A percentile compares a stretch with the other conserved stretches of the same genome.
phyloP scores from a whole-genome alignment of 1,284 basidiomycete genomes.

The Apiotrichum akiyoshidainum region DNA sequence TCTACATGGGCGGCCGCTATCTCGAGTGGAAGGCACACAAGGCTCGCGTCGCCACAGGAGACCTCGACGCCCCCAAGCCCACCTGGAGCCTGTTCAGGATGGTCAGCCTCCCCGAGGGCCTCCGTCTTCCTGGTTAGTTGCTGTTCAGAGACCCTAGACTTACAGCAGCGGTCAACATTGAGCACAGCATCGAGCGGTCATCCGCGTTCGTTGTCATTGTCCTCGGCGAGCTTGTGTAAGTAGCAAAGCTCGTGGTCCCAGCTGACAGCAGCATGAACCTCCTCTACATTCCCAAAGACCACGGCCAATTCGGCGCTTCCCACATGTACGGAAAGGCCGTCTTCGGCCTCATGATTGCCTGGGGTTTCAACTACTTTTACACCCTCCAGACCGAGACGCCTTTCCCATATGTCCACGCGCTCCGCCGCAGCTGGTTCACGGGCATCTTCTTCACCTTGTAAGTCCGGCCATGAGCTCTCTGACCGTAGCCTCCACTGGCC shows the following conservation, averaged over 20 bases:
- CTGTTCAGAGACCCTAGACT: neutral
- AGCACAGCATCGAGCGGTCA: slow-evolving; percentile 51
- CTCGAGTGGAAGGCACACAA: neutral
- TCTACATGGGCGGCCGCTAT: slow-evolving; percentile 18
- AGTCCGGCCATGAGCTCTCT: slow-evolving; percentile 4
- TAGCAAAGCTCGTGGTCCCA: neutral
- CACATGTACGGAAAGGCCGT: slow-evolving; percentile 45
- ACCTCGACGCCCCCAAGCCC: slow-evolving; percentile 1
- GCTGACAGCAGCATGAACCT: slow-evolving; percentile 8
- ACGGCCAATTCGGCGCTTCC: slow-evolving; percentile 25
- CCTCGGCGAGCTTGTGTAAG: slow-evolving; percentile 4
- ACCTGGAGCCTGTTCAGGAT: slow-evolving; percentile 14
- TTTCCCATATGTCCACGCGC: slow-evolving; percentile 43
- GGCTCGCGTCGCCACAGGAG: slow-evolving; percentile 1
- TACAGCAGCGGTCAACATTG: slow-evolving; percentile 49
- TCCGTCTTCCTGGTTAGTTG: slow-evolving; percentile 34
- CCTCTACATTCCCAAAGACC: slow-evolving; percentile 9
- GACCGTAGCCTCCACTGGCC: slow-evolving; percentile 45
- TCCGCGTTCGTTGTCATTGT: slow-evolving; percentile 51
- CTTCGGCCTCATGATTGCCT: slow-evolving; percentile 50
- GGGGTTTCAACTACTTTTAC: slow-evolving; percentile 51
- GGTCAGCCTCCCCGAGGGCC: slow-evolving; percentile 16
- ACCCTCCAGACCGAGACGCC: neutral
- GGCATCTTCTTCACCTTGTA: slow-evolving; percentile 45
- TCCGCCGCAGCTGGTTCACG: slow-evolving; percentile 49